Conservation (phyloP, 225 moss, liverwort and hornwort genomes). For the Sphagnum contortum region DNA sequence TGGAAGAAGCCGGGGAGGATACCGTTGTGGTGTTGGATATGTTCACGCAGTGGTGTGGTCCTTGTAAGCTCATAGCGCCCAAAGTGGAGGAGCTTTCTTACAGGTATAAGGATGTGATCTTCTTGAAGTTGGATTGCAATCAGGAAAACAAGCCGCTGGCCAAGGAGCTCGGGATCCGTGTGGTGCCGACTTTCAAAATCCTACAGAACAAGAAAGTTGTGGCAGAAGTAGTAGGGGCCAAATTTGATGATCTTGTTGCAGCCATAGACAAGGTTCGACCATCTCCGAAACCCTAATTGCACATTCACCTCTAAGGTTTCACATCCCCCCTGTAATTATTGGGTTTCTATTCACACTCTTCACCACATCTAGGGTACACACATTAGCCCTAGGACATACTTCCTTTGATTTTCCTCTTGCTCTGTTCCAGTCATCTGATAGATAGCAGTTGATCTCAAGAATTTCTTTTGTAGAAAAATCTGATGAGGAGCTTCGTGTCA, state of each 20-base stretch:
- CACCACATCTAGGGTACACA: too few species aligned
- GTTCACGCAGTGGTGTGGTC: slow-evolving; percentile 98
- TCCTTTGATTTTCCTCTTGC: too few species aligned
- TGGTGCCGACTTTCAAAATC: slow-evolving; percentile 91
- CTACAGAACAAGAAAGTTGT: slow-evolving; percentile 51
- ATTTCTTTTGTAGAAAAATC: too few species aligned
- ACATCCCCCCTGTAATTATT: too few species aligned
- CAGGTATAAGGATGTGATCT: slow-evolving; percentile 61
- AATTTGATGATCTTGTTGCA: slow-evolving; percentile 59
- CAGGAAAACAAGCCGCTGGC: slow-evolving; percentile 73
- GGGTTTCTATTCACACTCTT: too few species aligned
- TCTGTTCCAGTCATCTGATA: too few species aligned
- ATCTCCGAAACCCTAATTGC: not conserved
- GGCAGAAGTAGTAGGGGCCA: slow-evolving; percentile 61
- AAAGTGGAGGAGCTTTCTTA: slow-evolving; percentile 47
- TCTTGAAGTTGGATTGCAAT: slow-evolving; percentile 91
- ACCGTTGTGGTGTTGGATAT: slow-evolving; percentile 76
- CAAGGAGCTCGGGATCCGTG: slow-evolving; percentile 68
- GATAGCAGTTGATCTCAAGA: too few species aligned
- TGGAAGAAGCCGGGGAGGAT: slow-evolving; percentile 57
- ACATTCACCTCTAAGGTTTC: too few species aligned
- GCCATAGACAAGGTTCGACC: slow-evolving; percentile 54
- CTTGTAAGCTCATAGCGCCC: slow-evolving; percentile 92
- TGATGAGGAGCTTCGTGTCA: too few species aligned
- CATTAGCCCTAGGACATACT: too few species aligned